phyloP scores from a whole-genome alignment of 2,329 filamentous ascomycete genomes.

The Curvularia hawaiiensis region DNA sequence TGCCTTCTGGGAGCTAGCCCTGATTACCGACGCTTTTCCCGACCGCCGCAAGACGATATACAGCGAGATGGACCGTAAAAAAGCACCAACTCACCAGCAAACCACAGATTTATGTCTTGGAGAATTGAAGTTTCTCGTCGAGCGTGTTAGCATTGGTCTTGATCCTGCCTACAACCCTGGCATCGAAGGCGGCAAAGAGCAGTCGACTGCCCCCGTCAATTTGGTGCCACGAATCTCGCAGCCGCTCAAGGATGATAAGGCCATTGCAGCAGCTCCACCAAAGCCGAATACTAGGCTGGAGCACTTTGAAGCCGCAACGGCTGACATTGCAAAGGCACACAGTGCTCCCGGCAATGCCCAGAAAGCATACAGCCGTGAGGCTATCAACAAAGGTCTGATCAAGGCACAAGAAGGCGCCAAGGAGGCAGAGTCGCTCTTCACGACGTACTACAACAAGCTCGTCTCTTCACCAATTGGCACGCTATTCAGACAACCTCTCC shows the following conservation, averaged over 20 bases:
- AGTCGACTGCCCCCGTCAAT: slow-evolving; percentile 43
- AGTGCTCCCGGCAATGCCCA: slow-evolving; percentile 41
- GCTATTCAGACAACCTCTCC: slow-evolving; percentile 73
- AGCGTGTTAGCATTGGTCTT: slow-evolving; percentile 64
- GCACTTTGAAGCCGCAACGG: slow-evolving; percentile 34
- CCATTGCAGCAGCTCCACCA: slow-evolving; percentile 51
- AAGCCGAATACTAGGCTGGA: slow-evolving; percentile 44
- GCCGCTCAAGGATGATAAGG: slow-evolving; percentile 54
- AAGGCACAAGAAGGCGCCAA: slow-evolving; percentile 38
- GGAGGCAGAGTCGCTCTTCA: slow-evolving; percentile 33
- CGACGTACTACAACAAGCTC: slow-evolving; percentile 34
- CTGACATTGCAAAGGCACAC: slow-evolving; percentile 53
- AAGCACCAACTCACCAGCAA: slow-evolving; percentile 81
- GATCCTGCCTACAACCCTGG: slow-evolving; percentile 32
- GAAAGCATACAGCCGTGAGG: slow-evolving; percentile 43
- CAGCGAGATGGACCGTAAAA: slow-evolving; percentile 82
- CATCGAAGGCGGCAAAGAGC: slow-evolving; percentile 21
- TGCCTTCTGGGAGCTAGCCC: slow-evolving; percentile 87
- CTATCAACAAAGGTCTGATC: slow-evolving; percentile 41
- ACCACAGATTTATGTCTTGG: slow-evolving; percentile 72
- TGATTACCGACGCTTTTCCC: slow-evolving; percentile 76
- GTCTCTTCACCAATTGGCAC: slow-evolving; percentile 61
- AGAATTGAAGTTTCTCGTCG: slow-evolving; percentile 69
- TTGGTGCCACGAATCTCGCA: slow-evolving; percentile 57
- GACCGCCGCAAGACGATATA: slow-evolving; percentile 82